Evolutionary conservation across 2,329 filamentous ascomycete genomes (phyloP).

Genomic region (Fusarium sp.): DNA sequence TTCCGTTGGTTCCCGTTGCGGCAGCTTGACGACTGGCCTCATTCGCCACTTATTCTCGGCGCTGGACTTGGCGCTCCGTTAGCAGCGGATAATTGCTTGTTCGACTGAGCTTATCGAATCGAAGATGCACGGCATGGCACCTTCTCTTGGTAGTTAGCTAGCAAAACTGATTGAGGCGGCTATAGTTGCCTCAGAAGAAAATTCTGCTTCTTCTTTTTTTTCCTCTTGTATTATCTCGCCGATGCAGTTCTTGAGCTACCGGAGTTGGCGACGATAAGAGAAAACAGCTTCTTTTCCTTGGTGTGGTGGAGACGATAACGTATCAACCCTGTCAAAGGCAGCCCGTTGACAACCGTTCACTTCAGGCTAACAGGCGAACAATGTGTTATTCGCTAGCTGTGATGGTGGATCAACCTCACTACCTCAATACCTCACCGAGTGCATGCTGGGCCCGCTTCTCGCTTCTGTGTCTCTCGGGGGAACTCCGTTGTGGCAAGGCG

Average conservation of each 20-base stretch:
- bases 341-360: constrained; percentile 17
- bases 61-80: constrained; percentile 28
- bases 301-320: constrained; percentile 13
- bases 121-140: constrained; percentile 7
- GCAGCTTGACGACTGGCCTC: constrained; percentile 9
- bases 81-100: constrained; percentile 27
- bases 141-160: constrained; percentile 30
- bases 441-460: constrained; percentile 10
- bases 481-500: constrained; percentile 32
- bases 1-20: constrained; percentile 34
- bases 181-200: constrained; percentile 16
- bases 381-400: constrained; percentile 16
- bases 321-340: constrained; percentile 22
- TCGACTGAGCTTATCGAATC: constrained; percentile 23
- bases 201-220: not conserved
- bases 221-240: not conserved
- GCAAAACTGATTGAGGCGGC: constrained; percentile 6
- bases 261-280: constrained; percentile 24
- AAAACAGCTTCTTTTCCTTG: constrained; percentile 1
- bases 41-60: constrained; percentile 36
- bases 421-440: constrained; percentile 3
- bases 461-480: constrained; percentile 20
- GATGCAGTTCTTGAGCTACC: constrained; percentile 9
- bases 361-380: not conserved
- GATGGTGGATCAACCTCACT: constrained; percentile 8